Base-by-base conservation (phyloP, 495 filamentous ascomycete species). In the Aspergillus hancockii region DNA sequence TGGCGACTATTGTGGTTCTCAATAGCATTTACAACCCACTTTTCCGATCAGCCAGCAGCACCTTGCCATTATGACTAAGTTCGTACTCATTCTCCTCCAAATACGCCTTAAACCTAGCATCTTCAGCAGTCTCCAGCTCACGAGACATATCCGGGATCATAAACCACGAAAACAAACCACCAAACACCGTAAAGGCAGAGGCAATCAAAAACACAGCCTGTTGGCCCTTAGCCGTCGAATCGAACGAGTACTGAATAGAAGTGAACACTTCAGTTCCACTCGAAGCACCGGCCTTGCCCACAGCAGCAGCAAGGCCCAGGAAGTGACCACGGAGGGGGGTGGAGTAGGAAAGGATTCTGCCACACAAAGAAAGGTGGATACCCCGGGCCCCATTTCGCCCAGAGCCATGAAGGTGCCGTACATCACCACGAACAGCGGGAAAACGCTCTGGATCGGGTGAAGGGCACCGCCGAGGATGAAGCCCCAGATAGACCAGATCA, bases 321-420 rank as follows among this genome's bases (percentile, higher is more conserved):
- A 77, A 81, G 49, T 81, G 77, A 4, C 81, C 80, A 10, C 81
- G 75, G 0, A 82, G 61, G 1, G 79, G 75, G 0, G 79, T 83
- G 79, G 75, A 0, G 79, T 83, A 1, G 79, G 79, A 57, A 83
- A 82, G 0, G 74, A 79, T 46, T 83, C 79, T 0, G 75, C 70
- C 5, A 71, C 70, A 36, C 70, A 76, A 23, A 79, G 68, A 55
- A 81, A 79, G 18, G 71, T 79, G 3, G 74, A 68, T 14, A 76
- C 78, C 0, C 78, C 80, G 3, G 80, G 80, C 0, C 80, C 79
- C 69, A 81, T 76, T 52, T 79, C 76, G 3, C 77, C 74, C 1
- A 80, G 66, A 0, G 73, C 68, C 31, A 76, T 68, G 63, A 82
- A 81, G 43, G 83, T 73, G 8, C 79, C 79, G 58, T 82, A 83